Percentiles rank a stretch among this genome's conserved stretches.
phyloP scores from a whole-genome alignment of 2,329 filamentous ascomycete genomes.

The Immersiporthe knoxdaviesiana region DNA sequence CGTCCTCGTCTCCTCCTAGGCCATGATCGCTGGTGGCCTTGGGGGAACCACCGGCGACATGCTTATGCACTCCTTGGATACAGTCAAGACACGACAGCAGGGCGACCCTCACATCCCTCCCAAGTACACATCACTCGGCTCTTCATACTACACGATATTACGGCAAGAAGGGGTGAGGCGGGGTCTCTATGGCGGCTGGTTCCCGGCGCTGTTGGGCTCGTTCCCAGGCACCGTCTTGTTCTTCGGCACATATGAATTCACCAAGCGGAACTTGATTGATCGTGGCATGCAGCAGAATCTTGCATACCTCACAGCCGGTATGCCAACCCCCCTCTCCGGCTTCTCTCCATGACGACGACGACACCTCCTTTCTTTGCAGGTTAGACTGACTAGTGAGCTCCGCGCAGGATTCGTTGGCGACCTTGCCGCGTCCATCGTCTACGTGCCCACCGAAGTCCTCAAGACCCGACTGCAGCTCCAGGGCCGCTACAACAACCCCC shows the following conservation, averaged over 20 bases:
- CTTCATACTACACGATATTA: constrained; percentile 90
- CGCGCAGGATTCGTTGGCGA: constrained; percentile 83
- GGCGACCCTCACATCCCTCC: constrained; percentile 92
- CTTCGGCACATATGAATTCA: constrained; percentile 95
- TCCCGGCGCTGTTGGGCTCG: constrained; percentile 87
- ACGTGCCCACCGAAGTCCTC: constrained; percentile 95
- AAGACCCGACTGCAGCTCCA: constrained; percentile 97
- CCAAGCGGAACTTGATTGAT: constrained; percentile 88
- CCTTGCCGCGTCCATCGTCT: constrained; percentile 86
- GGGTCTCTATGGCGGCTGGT: constrained; percentile 91
- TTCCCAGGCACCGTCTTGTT: constrained; percentile 94
- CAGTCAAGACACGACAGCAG: constrained; percentile 97
- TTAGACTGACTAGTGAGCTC: neutral
- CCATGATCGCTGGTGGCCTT: constrained; percentile 92
- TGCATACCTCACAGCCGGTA: constrained; percentile 84
- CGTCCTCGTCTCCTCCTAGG: constrained; percentile 52
- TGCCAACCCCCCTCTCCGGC: constrained; percentile 30
- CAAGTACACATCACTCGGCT: constrained; percentile 87
- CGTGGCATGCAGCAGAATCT: constrained; percentile 78
- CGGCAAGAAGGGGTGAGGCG: constrained; percentile 85
- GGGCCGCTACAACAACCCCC: constrained; percentile 92
- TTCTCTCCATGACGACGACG: too few relatives aligned
- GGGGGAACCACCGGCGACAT: constrained; percentile 94
- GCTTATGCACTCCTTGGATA: constrained; percentile 98
- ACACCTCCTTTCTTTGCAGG: neutral